Percentiles rank a stretch among this genome's conserved stretches.
phyloP scores from a whole-genome alignment of 805 yeast genomes.

The Zygosaccharomyces rouxii region DNA sequence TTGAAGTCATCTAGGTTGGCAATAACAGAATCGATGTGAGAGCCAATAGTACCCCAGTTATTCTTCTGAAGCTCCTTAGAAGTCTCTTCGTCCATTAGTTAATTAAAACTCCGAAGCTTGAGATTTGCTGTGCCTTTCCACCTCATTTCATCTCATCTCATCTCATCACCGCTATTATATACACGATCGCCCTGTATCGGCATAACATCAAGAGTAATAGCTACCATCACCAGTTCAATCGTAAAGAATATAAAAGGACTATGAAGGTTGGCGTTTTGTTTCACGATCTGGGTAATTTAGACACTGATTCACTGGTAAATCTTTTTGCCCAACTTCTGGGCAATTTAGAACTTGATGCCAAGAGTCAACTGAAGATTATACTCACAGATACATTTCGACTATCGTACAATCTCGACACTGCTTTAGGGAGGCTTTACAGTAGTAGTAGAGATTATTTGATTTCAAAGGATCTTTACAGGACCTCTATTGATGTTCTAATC shows the following conservation, averaged over 20 bases:
- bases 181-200: neutral
- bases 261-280: slow-evolving; percentile 21
- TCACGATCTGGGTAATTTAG: slow-evolving; percentile 9
- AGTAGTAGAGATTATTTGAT: slow-evolving; percentile 26
- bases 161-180: neutral
- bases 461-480: slow-evolving; percentile 13
- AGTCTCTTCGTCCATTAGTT: neutral
- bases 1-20: slow-evolving; percentile 31
- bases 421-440: slow-evolving; percentile 29
- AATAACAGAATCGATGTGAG: slow-evolving; percentile 38
- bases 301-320: slow-evolving; percentile 6
- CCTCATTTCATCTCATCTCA: neutral
- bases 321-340: slow-evolving; percentile 9
- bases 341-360: slow-evolving; percentile 8
- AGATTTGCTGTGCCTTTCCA: no score
- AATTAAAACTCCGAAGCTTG: neutral
- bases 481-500: slow-evolving; percentile 27
- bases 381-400: slow-evolving; percentile 18
- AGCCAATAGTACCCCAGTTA: slow-evolving; percentile 54
- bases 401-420: slow-evolving; percentile 24
- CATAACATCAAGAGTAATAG: neutral
- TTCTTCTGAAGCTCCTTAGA: slow-evolving; percentile 44
- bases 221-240: neutral
- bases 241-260: neutral
- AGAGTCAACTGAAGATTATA: slow-evolving; percentile 22